Base-by-base conservation (phyloP, 768 basidiomycete genomes). In the Mycena albidolilacea region DNA sequence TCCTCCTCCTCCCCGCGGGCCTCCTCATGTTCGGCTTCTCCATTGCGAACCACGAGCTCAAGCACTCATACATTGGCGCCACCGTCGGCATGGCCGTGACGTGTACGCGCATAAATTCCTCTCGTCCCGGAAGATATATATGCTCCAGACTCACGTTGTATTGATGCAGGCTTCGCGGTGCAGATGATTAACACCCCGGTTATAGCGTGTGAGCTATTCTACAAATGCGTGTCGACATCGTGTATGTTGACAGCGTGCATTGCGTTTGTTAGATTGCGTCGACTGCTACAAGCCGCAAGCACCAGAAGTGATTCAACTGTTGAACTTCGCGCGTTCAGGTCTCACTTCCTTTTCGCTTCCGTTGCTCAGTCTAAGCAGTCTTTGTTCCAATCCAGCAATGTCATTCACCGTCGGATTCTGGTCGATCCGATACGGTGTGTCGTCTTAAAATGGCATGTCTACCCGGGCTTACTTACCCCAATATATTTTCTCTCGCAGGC, bases 401-500 rank as follows among this genome's bases (percentile, higher is more conserved):
- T 73, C 72, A 5, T 72, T 75, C 43, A 75, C 74, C 10, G 71
- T 75, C 7, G 74, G 74, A n/a, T 75, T 75, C 66, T 75, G 70
- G 70, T 43, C 59, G 38, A 58, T 75, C 46, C 70, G 38, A 6
- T 75, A 70, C 39, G 74, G 72, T 59, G 44, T 30, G 46, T 11
- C 38, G 7, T 15, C 6, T 10, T 44, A 10, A 44, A 10, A 44
- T 15, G 30, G 30, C 43, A 44, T 44, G 11, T 11, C 14, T 10
- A 5, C 43, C 43, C 9, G 3, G 43, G 43, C 14, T 44, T 15
- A 44, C 14, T 44, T 11, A 11, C 43, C 8, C 7, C 11, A 7
- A 17, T 41, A 30, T 10, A 79, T 64, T 87, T 85, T 21, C 64
- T n/a, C 5, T 39, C 19, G 50, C 58, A 72, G 71, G 73, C 52